phyloP scores from a whole-genome alignment of 441 rosid genomes.

The Arabidopsis hybrid region DNA sequence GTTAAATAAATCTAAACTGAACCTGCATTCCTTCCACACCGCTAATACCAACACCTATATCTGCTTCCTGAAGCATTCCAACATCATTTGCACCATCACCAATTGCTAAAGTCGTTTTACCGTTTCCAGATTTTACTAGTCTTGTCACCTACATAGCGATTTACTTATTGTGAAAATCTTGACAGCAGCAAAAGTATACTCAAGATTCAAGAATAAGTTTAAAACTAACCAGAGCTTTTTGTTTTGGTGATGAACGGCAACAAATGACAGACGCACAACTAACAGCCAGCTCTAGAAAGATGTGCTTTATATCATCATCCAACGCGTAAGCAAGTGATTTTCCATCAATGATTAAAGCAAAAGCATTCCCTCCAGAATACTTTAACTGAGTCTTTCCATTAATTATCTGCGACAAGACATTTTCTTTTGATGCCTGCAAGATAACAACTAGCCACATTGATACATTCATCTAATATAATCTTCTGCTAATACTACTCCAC shows the following conservation, averaged over 20 bases:
- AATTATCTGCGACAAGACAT: conserved; percentile 59
- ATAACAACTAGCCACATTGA: conserved; percentile 27
- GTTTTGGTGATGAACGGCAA: conserved; percentile 98
- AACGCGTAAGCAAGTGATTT: conserved; percentile 84
- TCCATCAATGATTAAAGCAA: conserved; percentile 93
- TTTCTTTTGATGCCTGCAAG: conserved; percentile 68
- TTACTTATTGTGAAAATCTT: conserved; percentile 10
- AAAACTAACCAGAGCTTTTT: conserved; percentile 85
- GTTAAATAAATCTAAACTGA: conserved; percentile 29
- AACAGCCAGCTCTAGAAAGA: conserved; percentile 78
- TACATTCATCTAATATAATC: conserved; percentile 4
- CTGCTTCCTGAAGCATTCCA: conserved; percentile 87
- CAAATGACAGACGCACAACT: conserved; percentile 97
- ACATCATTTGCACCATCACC: conserved; percentile 88
- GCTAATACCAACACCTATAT: conserved; percentile 77
- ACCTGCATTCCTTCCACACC: conserved; percentile 96
- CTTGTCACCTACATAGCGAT: conserved; percentile 62
- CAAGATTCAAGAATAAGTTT: neutral
- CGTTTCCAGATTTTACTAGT: conserved; percentile 65
- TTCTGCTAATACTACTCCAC: neutral
- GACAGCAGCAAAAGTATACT: neutral
- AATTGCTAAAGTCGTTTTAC: conserved; percentile 67
- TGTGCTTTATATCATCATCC: conserved; percentile 69
- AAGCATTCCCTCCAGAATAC: conserved; percentile 65
- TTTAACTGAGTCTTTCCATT: conserved; percentile 59